Percentiles rank a stretch among this genome's conserved stretches.
These are phyloP conservation scores for Calonectria henricotiae DNA, from an alignment of 2,329 filamentous ascomycete species.

Conservation along the genomic window DNA sequence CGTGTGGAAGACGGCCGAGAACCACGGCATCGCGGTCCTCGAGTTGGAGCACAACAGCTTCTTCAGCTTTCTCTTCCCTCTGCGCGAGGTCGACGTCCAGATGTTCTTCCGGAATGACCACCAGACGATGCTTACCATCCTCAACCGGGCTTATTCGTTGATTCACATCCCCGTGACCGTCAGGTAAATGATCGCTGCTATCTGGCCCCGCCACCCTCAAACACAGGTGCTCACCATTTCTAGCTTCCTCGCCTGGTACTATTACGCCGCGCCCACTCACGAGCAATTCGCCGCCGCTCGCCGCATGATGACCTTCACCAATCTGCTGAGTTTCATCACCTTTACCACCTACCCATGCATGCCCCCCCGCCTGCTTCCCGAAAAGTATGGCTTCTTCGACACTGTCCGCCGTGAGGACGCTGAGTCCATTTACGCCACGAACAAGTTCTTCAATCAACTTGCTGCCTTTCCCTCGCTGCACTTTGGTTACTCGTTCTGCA, in stretches of 20 bases:
- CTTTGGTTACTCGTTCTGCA: slow-evolving; percentile 71
- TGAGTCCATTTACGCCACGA: slow-evolving; percentile 76
- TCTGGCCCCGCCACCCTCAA: slow-evolving; percentile 36
- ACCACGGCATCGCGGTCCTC: slow-evolving; percentile 70
- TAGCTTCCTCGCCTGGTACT: slow-evolving; percentile 77
- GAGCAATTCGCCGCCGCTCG: slow-evolving; percentile 58
- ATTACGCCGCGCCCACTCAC: slow-evolving; percentile 68
- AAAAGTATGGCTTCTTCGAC: slow-evolving; percentile 72
- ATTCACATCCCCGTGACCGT: slow-evolving; percentile 76
- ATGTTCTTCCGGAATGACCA: slow-evolving; percentile 72
- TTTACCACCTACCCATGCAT: slow-evolving; percentile 73
- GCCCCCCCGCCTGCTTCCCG: slow-evolving; percentile 71
- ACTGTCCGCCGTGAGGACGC: slow-evolving; percentile 66
- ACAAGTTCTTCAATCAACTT: slow-evolving; percentile 72
- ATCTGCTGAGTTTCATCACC: slow-evolving; percentile 69
- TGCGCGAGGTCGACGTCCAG: slow-evolving; percentile 69
- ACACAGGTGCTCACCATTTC: background rate
- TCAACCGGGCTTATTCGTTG: slow-evolving; percentile 74
- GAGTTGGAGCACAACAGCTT: slow-evolving; percentile 69
- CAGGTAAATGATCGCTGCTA: slow-evolving; percentile 58
- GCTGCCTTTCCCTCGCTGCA: slow-evolving; percentile 74
- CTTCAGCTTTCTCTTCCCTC: slow-evolving; percentile 68
- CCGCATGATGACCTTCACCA: slow-evolving; percentile 68
- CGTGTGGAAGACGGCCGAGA: slow-evolving; percentile 71
- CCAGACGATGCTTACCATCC: slow-evolving; percentile 67